Conservation (phyloP, 441 rosid genomes). For the Brassica balearica region DNA sequence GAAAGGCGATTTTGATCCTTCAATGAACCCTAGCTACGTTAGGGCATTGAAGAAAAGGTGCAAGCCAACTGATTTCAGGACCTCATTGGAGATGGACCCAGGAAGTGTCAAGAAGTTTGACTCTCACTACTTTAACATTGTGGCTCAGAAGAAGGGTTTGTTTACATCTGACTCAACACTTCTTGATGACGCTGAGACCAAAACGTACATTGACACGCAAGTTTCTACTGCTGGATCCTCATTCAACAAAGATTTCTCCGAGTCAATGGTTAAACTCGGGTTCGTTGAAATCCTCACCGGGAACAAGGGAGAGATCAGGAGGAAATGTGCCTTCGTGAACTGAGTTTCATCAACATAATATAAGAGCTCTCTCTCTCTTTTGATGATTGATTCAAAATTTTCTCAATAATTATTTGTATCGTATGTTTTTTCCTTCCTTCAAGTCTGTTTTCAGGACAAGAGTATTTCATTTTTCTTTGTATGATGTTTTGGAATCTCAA, state of each 20-base stretch:
- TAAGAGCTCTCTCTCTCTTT: neutral
- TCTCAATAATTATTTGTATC: neutral
- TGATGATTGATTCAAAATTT: neutral
- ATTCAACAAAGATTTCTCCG: conserved; percentile 53
- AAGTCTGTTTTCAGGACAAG: conserved; percentile 25
- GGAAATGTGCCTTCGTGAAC: conserved; percentile 52
- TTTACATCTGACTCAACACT: conserved; percentile 69
- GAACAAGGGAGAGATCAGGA: conserved; percentile 57
- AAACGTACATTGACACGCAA: conserved; percentile 54
- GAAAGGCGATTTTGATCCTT: too few species aligned
- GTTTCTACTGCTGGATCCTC: conserved; percentile 42
- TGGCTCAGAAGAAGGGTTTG: conserved; percentile 58
- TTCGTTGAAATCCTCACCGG: conserved; percentile 53
- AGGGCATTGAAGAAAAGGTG: conserved; percentile 52
- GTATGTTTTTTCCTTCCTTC: neutral
- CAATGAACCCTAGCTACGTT: conserved; percentile 54
- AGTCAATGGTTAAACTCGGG: conserved; percentile 65
- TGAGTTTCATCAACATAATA: neutral
- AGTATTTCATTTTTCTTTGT: neutral
- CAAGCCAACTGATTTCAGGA: conserved; percentile 47
- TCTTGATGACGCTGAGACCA: conserved; percentile 54
- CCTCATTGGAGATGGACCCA: conserved; percentile 60
- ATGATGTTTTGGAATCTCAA: conserved; percentile 28
- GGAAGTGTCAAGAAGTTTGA: conserved; percentile 61
- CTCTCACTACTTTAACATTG: conserved; percentile 51